Percentiles rank a stretch among this genome's conserved stretches.
Conservation (phyloP, 2,329 filamentous ascomycete species). For the Xylaria sp. region DNA sequence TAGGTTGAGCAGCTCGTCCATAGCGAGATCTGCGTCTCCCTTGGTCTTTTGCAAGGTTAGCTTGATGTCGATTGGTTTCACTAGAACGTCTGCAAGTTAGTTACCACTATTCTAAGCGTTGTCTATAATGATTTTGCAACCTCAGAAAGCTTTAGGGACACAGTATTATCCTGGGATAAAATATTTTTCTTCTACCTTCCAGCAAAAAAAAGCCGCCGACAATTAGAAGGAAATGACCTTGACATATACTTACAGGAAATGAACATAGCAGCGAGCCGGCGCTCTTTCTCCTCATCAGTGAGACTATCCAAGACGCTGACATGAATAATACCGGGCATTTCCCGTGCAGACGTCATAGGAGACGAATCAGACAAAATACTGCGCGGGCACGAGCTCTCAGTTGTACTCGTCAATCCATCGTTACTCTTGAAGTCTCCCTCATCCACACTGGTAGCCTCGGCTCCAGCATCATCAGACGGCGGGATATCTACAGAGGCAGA, state of each 20-base stretch:
- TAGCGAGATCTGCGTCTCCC: conserved; percentile 70
- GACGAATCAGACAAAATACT: conserved; percentile 34
- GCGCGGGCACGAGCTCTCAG: conserved; percentile 34
- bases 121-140: neutral
- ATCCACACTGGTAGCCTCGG: conserved; percentile 12
- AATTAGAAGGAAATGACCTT: neutral
- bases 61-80: conserved; percentile 69
- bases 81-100: neutral
- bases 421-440: conserved; percentile 39
- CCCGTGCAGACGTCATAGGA: conserved; percentile 32
- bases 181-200: neutral
- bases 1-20: conserved; percentile 81
- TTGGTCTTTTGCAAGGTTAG: conserved; percentile 70
- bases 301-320: conserved; percentile 46
- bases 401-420: conserved; percentile 35
- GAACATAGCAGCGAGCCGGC: conserved; percentile 72
- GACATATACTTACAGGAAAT: conserved; percentile 48
- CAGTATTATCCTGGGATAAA: too few species aligned
- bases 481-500: conserved; percentile 33
- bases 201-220: neutral
- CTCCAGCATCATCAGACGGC: conserved; percentile 22
- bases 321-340: conserved; percentile 35
- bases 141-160: neutral
- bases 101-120: neutral
- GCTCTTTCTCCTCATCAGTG: conserved; percentile 66